Evolutionary conservation across 2,329 filamentous ascomycete species (phyloP).

Genomic region (Magnaporthales sp.): DNA sequence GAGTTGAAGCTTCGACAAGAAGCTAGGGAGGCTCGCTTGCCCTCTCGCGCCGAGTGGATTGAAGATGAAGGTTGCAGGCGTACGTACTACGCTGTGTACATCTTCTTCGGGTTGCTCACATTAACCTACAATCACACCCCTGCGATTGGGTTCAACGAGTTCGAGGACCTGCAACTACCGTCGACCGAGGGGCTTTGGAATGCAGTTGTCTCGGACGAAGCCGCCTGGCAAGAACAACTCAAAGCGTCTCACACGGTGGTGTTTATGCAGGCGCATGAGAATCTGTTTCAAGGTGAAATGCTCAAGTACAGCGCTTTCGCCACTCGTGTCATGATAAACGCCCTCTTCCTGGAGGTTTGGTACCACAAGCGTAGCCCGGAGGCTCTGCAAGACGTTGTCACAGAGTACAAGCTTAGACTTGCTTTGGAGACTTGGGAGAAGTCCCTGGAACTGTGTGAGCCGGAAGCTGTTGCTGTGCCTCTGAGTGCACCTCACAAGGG

Average conservation of each 20-base stretch:
- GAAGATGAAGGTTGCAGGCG: constrained; percentile 94
- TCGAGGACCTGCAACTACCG: constrained; percentile 84
- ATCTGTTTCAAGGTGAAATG: constrained; percentile 86
- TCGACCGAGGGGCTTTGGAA: constrained; percentile 96
- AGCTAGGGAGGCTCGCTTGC: constrained; percentile 66
- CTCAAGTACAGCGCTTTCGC: constrained; percentile 94
- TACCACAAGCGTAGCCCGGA: constrained; percentile 98
- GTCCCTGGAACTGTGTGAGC: constrained; percentile 86
- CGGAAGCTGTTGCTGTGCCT: constrained; percentile 79
- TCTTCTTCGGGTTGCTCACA: constrained; percentile 93
- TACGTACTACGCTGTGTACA: constrained; percentile 97
- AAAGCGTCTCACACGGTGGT: constrained; percentile 65
- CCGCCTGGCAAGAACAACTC: constrained; percentile 75
- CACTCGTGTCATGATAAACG: constrained; percentile 97
- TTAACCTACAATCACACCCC: constrained; percentile 97
- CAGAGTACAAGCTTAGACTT: constrained; percentile 93
- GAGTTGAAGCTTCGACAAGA: constrained; percentile 91
- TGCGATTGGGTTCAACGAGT: constrained; percentile 96
- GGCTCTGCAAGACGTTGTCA: constrained; percentile 91
- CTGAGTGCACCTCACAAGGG: constrained; percentile 92
- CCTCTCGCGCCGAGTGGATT: constrained; percentile 84
- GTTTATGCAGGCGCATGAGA: constrained; percentile 90
- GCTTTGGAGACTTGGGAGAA: constrained; percentile 99
- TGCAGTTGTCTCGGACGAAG: constrained; percentile 67
- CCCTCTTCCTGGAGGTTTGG: constrained; percentile 96